Conservation (phyloP, 2,329 filamentous ascomycete genomes). For the Colletotrichum tropicicola region DNA sequence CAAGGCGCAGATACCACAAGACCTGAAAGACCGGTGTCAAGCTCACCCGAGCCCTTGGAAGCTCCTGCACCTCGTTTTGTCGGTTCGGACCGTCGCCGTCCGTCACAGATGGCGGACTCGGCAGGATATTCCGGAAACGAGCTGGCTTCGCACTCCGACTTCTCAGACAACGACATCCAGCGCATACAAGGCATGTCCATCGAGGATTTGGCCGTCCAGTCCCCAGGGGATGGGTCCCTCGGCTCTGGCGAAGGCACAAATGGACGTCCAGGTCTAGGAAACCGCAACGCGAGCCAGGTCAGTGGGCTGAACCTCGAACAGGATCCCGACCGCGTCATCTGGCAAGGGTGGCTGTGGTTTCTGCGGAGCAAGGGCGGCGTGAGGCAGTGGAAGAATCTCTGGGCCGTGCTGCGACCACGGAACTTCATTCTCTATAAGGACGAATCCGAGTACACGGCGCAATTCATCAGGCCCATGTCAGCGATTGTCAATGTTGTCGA, state of each 20-base stretch:
- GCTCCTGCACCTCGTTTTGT: conserved; percentile 45
- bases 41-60: conserved; percentile 68
- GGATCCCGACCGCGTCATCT: conserved; percentile 89
- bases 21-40: conserved; percentile 53
- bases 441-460: conserved; percentile 87
- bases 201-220: conserved; percentile 56
- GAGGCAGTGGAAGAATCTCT: conserved; percentile 92
- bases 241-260: conserved; percentile 12
- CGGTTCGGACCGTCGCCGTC: conserved; percentile 51
- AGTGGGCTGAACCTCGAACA: conserved; percentile 65
- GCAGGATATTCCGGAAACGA: conserved; percentile 71
- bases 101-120: conserved; percentile 72
- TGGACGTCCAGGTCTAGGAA: conserved; percentile 44
- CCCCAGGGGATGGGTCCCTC: no score
- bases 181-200: conserved; percentile 59
- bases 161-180: conserved; percentile 75
- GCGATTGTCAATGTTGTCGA: conserved; percentile 91
- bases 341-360: conserved; percentile 89
- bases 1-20: conserved; percentile 1
- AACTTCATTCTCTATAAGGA: conserved; percentile 94
- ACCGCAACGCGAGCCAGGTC: conserved; percentile 69
- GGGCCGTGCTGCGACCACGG: conserved; percentile 88
- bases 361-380: conserved; percentile 85
- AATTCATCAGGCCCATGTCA: conserved; percentile 81
- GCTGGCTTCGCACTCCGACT: conserved; percentile 84